phyloP scores from a whole-genome alignment of 2,329 filamentous ascomycete genomes.

The Aspergillus sp. region DNA sequence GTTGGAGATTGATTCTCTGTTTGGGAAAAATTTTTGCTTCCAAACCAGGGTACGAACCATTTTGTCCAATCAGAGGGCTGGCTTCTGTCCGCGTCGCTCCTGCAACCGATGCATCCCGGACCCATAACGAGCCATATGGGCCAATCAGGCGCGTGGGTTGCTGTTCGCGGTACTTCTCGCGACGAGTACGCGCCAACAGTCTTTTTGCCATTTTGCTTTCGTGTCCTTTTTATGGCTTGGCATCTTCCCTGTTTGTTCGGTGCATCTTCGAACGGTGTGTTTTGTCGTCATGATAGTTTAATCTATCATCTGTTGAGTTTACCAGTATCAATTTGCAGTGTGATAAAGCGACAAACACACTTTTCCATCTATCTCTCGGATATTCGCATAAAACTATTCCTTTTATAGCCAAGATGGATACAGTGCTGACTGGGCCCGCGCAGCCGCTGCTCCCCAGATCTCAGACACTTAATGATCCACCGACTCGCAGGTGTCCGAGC shows the following conservation, averaged over 20 bases:
- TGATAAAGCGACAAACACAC: background rate
- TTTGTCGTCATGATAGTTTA: background rate
- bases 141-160: conserved; percentile 22
- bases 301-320: too few relatives aligned
- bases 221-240: conserved; percentile 1
- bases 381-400: background rate
- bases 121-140: conserved; percentile 9
- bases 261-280: background rate
- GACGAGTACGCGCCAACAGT: conserved; percentile 18
- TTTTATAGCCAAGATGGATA: background rate
- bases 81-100: conserved; percentile 21
- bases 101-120: conserved; percentile 18
- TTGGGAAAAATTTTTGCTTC: conserved; percentile 13
- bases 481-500: conserved; percentile 1
- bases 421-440: background rate
- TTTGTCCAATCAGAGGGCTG: conserved; percentile 18
- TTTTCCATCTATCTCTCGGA: too few relatives aligned
- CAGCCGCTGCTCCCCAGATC: conserved; percentile 12
- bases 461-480: conserved; percentile 13
- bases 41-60: conserved; percentile 19
- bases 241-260: background rate
- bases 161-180: conserved; percentile 20
- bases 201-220: conserved; percentile 30
- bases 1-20: conserved; percentile 6
- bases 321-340: too few relatives aligned